Conservation (phyloP, 257 asterid genomes). For the Phtheirospermum japonicum region DNA sequence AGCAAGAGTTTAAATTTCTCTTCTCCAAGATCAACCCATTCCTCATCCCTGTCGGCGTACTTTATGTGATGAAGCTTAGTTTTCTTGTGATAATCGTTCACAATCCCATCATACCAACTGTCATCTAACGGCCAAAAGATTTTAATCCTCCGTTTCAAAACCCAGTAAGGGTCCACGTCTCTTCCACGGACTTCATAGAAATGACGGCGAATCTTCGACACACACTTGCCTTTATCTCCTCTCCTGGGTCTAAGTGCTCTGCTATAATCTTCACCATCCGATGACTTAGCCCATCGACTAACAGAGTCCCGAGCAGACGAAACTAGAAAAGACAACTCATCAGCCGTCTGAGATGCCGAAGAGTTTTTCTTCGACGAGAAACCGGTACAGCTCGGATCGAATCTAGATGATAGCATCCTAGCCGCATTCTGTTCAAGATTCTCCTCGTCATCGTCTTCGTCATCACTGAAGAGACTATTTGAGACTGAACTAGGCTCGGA, state of each 20-base stretch:
- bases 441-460: slow-evolving; percentile 61
- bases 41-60: slow-evolving; percentile 80
- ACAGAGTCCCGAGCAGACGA: slow-evolving; percentile 41
- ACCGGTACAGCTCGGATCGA: slow-evolving; percentile 83
- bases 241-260: slow-evolving; percentile 65
- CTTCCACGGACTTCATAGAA: slow-evolving; percentile 54
- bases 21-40: slow-evolving; percentile 68
- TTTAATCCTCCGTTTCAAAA: slow-evolving; percentile 60
- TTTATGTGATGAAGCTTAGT: slow-evolving; percentile 60
- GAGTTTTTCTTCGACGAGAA: slow-evolving; percentile 46
- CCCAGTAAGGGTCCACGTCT: slow-evolving; percentile 57
- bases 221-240: slow-evolving; percentile 44
- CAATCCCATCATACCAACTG: slow-evolving; percentile 73
- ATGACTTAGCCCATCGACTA: slow-evolving; percentile 37
- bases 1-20: slow-evolving; percentile 79
- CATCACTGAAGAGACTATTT: slow-evolving; percentile 30
- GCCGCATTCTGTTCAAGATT: slow-evolving; percentile 85
- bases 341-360: slow-evolving; percentile 36
- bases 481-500: slow-evolving; percentile 38
- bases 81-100: slow-evolving; percentile 60
- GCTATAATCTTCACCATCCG: slow-evolving; percentile 40
- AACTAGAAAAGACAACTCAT: slow-evolving; percentile 38
- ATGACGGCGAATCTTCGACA: slow-evolving; percentile 69
- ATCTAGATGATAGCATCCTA: slow-evolving; percentile 83
- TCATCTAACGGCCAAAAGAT: slow-evolving; percentile 85